phyloP scores from a whole-genome alignment of 2,329 filamentous ascomycete genomes.

The Didymella keratinophila region DNA sequence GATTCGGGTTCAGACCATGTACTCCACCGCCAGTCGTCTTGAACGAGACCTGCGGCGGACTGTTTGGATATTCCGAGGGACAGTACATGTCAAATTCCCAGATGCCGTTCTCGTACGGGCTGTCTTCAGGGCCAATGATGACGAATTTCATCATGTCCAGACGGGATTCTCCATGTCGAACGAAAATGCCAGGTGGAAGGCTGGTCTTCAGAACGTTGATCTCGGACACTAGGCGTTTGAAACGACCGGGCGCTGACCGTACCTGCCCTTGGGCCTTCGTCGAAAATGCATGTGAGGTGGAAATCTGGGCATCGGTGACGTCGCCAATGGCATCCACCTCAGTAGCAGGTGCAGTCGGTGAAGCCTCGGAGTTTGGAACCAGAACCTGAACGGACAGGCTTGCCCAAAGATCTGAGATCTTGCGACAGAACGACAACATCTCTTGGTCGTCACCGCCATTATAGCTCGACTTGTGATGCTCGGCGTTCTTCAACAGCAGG shows the following conservation, averaged over 20 bases:
- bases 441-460: conserved; percentile 35
- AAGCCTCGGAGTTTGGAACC: neutral
- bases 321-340: conserved; percentile 36
- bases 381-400: neutral
- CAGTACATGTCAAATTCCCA: conserved; percentile 65
- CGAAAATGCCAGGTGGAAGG: conserved; percentile 61
- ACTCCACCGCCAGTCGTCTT: conserved; percentile 56
- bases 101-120: conserved; percentile 63
- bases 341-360: conserved; percentile 1
- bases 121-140: conserved; percentile 59
- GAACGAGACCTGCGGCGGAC: conserved; percentile 55
- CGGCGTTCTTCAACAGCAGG: conserved; percentile 31
- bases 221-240: conserved; percentile 56
- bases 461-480: conserved; percentile 28
- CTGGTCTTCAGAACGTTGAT: conserved; percentile 56
- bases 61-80: conserved; percentile 52
- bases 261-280: conserved; percentile 16
- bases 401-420: conserved; percentile 41
- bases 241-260: conserved; percentile 49
- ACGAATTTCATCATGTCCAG: conserved; percentile 61
- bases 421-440: conserved; percentile 47
- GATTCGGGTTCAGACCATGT: conserved; percentile 60
- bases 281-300: conserved; percentile 36
- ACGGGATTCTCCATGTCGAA: conserved; percentile 56
- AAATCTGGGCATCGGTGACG: conserved; percentile 50